A percentile compares a stretch with the other conserved stretches of the same genome.
These are phyloP conservation scores for Lodderomyces beijingensis DNA, from an alignment of 1,139 yeast genomes.

Conservation along the genomic window DNA sequence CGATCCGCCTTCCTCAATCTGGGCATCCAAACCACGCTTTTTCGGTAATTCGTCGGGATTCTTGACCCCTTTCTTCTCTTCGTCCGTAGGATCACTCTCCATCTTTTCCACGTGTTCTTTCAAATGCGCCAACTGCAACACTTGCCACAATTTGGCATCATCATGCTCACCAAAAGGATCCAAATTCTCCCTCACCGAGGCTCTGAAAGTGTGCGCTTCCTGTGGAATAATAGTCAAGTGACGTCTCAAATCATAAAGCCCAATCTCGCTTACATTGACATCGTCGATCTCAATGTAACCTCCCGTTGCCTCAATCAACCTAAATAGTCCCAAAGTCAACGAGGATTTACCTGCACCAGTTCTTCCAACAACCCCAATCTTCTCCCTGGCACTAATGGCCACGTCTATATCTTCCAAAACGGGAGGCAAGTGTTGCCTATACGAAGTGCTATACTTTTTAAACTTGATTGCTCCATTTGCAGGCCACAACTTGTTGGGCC, in stretches of 20 bases:
- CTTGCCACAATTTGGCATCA: slow-evolving; percentile 54
- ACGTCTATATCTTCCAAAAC: slow-evolving; percentile 57
- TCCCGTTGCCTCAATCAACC: slow-evolving; percentile 52
- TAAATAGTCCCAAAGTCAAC: slow-evolving; percentile 60
- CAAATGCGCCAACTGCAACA: slow-evolving; percentile 50
- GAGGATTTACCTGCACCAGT: slow-evolving; percentile 81
- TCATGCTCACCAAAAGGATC: slow-evolving; percentile 43
- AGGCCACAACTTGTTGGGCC: slow-evolving; percentile 51
- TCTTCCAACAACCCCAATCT: slow-evolving; percentile 73
- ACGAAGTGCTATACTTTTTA: slow-evolving; percentile 55
- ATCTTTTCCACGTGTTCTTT: slow-evolving; percentile 37
- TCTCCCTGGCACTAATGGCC: slow-evolving; percentile 51
- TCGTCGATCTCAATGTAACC: slow-evolving; percentile 60
- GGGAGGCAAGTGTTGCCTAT: slow-evolving; percentile 70
- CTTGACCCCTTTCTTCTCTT: slow-evolving; percentile 15
- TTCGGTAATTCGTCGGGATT: slow-evolving; percentile 25
- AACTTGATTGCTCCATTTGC: slow-evolving; percentile 49
- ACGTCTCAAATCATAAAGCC: slow-evolving; percentile 29
- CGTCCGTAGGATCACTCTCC: slow-evolving; percentile 22
- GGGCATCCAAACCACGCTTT: slow-evolving; percentile 32
- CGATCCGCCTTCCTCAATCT: slow-evolving; percentile 64
- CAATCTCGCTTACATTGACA: slow-evolving; percentile 45
- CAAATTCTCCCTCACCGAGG: slow-evolving; percentile 36
- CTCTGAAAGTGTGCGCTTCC: slow-evolving; percentile 41
- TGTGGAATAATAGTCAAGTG: slow-evolving; percentile 42